Percentiles rank a stretch among this genome's conserved stretches.
These are phyloP conservation scores for Antrodiella citrinella DNA, from an alignment of 768 basidiomycete genomes.

Conservation along the genomic window DNA sequence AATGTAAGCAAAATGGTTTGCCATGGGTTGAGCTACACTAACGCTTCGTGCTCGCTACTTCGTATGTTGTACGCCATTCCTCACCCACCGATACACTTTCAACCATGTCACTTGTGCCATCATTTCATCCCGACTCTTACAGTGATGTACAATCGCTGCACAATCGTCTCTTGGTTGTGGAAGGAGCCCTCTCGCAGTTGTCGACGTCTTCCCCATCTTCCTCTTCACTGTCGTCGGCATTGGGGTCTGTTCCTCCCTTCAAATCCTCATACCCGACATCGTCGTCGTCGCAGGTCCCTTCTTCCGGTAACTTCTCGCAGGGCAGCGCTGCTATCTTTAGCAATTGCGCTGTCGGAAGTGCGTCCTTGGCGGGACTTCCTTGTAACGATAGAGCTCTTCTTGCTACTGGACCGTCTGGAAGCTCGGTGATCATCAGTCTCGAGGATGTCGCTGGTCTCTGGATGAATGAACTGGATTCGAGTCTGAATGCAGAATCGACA, in stretches of 20 bases:
- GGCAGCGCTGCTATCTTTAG: not conserved
- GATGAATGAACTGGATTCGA: constrained; percentile 45
- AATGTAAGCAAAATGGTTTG: constrained; percentile 42
- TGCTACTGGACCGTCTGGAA: constrained; percentile 30
- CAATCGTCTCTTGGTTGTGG: constrained; percentile 68
- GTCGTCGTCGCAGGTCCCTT: not conserved
- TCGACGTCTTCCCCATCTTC: constrained; percentile 19
- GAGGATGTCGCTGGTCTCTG: constrained; percentile 55
- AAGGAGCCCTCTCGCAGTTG: constrained; percentile 48
- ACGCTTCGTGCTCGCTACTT: not conserved
- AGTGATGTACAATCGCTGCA: constrained; percentile 80
- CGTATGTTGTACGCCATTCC: not conserved
- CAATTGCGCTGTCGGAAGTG: not conserved
- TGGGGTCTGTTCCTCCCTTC: constrained; percentile 12
- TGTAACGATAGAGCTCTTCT: constrained; percentile 32
- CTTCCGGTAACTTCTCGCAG: constrained; percentile 8
- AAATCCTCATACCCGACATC: constrained; percentile 10
- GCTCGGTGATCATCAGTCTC: constrained; percentile 44
- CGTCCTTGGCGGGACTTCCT: constrained; percentile 16
- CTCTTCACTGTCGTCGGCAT: constrained; percentile 13
- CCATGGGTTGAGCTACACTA: not conserved
- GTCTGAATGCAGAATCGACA: constrained; percentile 21
- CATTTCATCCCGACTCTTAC: constrained; percentile 4
- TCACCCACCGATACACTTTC: not conserved
- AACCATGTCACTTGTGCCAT: not conserved